Conservation (phyloP, 768 basidiomycete species). For the Boletus rubropictus region DNA sequence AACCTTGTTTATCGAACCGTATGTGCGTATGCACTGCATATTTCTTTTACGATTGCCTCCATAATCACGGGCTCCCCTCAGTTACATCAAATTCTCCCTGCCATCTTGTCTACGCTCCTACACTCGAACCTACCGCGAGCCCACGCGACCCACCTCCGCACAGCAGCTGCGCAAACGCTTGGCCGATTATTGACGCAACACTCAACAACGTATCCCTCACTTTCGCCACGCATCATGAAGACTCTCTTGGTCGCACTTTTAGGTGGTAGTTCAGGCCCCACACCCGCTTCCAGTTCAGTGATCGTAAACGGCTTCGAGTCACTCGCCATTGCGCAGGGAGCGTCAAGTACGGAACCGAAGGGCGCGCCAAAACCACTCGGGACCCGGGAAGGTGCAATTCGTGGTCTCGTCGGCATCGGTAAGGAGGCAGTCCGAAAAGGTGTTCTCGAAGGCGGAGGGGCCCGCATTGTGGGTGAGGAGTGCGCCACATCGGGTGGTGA, state of each 20-base stretch:
- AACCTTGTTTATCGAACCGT: conserved; percentile 92
- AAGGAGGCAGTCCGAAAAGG: conserved; percentile 82
- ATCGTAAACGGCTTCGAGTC: conserved; percentile 27
- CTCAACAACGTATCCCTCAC: conserved; percentile 82
- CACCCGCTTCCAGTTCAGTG: conserved; percentile 9
- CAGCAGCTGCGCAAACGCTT: conserved; percentile 76
- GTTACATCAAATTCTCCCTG: conserved; percentile 94
- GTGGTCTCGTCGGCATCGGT: conserved; percentile 79
- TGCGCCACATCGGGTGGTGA: conserved; percentile 32
- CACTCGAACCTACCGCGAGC: conserved; percentile 77
- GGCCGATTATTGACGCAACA: conserved; percentile 76
- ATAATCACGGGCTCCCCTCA: conserved; percentile 27
- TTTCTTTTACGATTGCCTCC: background rate
- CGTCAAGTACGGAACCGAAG: conserved; percentile 37
- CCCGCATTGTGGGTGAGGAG: conserved; percentile 67
- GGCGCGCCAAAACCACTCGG: conserved; percentile 59
- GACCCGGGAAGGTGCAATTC: conserved; percentile 84
- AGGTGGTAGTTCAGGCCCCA: conserved; percentile 17
- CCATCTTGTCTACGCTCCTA: conserved; percentile 85
- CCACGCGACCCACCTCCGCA: conserved; percentile 65
- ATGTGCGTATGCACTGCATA: conserved; percentile 52
- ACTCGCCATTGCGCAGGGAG: conserved; percentile 16
- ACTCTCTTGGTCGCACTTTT: conserved; percentile 86
- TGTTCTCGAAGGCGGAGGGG: conserved; percentile 74
- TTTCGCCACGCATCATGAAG: conserved; percentile 88